Evolutionary conservation across 495 filamentous ascomycete genomes (phyloP).

Genomic region (Aspergillus coremiiformis): DNA sequence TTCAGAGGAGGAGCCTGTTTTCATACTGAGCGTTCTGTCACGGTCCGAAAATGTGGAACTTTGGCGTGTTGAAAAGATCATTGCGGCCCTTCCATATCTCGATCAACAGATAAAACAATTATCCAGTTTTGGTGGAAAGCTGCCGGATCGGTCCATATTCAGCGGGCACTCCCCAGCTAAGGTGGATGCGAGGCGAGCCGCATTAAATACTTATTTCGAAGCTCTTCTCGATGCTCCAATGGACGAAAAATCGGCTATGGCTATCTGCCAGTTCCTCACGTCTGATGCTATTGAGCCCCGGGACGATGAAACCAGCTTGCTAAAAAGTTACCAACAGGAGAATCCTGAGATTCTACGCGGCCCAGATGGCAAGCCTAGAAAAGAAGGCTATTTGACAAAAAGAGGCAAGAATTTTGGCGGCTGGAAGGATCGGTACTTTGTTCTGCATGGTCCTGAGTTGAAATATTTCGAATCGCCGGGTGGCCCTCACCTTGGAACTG

Average conservation of each 20-base stretch:
- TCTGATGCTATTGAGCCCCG: slow-evolving; percentile 75
- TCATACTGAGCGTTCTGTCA: slow-evolving; percentile 78
- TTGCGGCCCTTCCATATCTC: slow-evolving; percentile 68
- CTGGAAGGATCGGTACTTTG: slow-evolving; percentile 96
- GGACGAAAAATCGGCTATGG: slow-evolving; percentile 69
- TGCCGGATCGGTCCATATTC: slow-evolving; percentile 82
- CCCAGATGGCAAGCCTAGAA: slow-evolving; percentile 59
- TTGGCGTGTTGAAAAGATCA: slow-evolving; percentile 91
- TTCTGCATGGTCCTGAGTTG: slow-evolving; percentile 80
- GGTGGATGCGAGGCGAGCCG: slow-evolving; percentile 76
- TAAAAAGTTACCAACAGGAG: slow-evolving; percentile 40
- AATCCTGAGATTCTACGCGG: slow-evolving; percentile 37
- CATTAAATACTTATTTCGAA: slow-evolving; percentile 79
- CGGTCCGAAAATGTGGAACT: slow-evolving; percentile 72
- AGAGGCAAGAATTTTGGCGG: slow-evolving; percentile 96
- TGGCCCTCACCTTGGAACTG: slow-evolving; percentile 83
- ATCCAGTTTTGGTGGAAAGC: slow-evolving; percentile 55
- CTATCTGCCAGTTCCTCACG: slow-evolving; percentile 82
- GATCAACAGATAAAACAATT: slow-evolving; percentile 72
- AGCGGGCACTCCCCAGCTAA: slow-evolving; percentile 90
- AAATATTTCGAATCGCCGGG: slow-evolving; percentile 88
- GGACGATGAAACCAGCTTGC: slow-evolving; percentile 50
- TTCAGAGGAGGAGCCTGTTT: slow-evolving; percentile 82
- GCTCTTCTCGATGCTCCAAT: slow-evolving; percentile 72
- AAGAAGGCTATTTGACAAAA: slow-evolving; percentile 92